Evolutionary conservation across 2,329 filamentous ascomycete genomes (phyloP).

Genomic region (Neofusicoccum parvum): DNA sequence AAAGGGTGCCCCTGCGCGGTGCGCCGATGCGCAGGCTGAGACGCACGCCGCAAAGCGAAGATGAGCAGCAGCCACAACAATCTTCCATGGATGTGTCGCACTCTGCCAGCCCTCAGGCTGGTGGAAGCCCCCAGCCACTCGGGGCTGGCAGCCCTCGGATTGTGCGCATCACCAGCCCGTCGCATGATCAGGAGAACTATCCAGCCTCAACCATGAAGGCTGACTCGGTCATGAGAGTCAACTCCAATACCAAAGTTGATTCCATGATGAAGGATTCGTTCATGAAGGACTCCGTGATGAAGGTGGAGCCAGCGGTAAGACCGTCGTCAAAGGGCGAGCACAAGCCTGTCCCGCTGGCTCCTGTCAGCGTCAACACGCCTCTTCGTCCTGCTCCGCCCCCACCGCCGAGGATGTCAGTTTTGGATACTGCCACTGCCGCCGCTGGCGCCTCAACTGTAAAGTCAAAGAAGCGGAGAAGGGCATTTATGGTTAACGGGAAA

Average conservation of each 20-base stretch:
- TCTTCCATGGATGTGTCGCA: not conserved
- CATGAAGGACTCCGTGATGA: conserved; percentile 33
- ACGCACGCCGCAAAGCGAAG: conserved; percentile 35
- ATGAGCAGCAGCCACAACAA: conserved; percentile 7
- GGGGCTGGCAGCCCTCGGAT: conserved; percentile 14
- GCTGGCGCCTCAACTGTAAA: conserved; percentile 80
- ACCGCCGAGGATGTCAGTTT: conserved; percentile 92
- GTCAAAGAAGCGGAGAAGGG: conserved; percentile 75
- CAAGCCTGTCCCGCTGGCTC: conserved; percentile 54
- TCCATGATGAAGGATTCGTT: conserved; percentile 22
- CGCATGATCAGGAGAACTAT: conserved; percentile 80
- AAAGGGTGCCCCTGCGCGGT: conserved; percentile 41
- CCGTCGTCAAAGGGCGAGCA: conserved; percentile 15
- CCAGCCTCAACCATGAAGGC: conserved; percentile 45
- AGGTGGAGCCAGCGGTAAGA: conserved; percentile 23
- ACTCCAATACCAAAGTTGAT: conserved; percentile 23
- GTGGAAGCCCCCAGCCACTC: not conserved
- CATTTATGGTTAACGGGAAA: conserved; percentile 87
- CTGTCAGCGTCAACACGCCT: conserved; percentile 69
- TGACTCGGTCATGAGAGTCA: conserved; percentile 12
- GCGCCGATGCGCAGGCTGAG: conserved; percentile 42
- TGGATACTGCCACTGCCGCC: conserved; percentile 86
- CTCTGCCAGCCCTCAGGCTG: conserved; percentile 33
- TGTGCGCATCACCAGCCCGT: conserved; percentile 51
- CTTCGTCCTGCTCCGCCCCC: conserved; percentile 71